These are phyloP conservation scores for Hypomontagnella submonticulosa DNA, from an alignment of 495 filamentous ascomycete species.

Conservation along the genomic window DNA sequence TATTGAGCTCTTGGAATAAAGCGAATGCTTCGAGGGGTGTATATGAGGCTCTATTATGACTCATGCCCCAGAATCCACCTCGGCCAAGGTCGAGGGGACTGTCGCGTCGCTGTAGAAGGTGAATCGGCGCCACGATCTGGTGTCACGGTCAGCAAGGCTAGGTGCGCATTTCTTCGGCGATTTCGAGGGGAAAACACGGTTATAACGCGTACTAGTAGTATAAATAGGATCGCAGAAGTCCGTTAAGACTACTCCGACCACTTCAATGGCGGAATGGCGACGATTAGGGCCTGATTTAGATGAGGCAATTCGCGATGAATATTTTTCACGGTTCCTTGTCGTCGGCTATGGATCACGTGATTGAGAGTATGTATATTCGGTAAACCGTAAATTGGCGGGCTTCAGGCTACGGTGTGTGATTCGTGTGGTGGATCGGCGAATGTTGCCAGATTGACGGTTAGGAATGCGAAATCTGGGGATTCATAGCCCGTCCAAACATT, in stretches of 20 bases:
- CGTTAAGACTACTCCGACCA: slow-evolving; percentile 42
- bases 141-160: slow-evolving; percentile 37
- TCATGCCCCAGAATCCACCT: slow-evolving; percentile 67
- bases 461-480: slow-evolving; percentile 26
- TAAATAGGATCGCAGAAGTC: slow-evolving; percentile 27
- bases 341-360: slow-evolving; percentile 54
- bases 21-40: slow-evolving; percentile 89
- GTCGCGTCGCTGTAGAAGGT: slow-evolving; percentile 59
- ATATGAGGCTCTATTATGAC: slow-evolving; percentile 68
- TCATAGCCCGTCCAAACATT: slow-evolving; percentile 25
- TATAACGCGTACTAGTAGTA: slow-evolving; percentile 36
- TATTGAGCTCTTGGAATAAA: slow-evolving; percentile 82
- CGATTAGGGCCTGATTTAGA: slow-evolving; percentile 35
- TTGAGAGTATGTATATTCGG: slow-evolving; percentile 29
- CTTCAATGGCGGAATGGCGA: slow-evolving; percentile 35
- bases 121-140: slow-evolving; percentile 64
- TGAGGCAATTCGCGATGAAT: slow-evolving; percentile 47
- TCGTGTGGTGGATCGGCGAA: slow-evolving; percentile 43
- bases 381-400: slow-evolving; percentile 19
- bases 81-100: slow-evolving; percentile 66
- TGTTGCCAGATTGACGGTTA: slow-evolving; percentile 46
- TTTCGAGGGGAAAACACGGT: slow-evolving; percentile 30
- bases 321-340: slow-evolving; percentile 48
- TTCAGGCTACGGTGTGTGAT: slow-evolving; percentile 39
- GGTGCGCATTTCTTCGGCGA: slow-evolving; percentile 21